These are phyloP conservation scores for Parachlorella kessleri DNA, from an alignment of 139 green algal genomes.

Conservation along the genomic window DNA sequence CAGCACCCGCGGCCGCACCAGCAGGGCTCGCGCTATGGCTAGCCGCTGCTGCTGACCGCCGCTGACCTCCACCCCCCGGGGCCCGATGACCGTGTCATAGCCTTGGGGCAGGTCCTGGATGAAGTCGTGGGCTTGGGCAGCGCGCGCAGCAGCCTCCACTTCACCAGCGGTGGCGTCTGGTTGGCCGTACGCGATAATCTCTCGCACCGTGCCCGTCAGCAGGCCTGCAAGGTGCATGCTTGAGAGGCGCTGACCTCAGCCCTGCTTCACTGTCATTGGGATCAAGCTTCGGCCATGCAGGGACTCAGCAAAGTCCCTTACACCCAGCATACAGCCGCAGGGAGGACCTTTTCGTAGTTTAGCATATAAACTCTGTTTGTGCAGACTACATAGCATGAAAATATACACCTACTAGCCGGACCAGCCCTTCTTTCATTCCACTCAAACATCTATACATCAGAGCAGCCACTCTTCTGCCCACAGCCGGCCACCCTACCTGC, in stretches of 20 bases:
- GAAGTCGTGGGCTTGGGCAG: constrained; percentile 71
- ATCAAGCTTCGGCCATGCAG: no score
- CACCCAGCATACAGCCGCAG: no score
- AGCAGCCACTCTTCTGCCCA: neutral
- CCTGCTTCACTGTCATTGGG: no score
- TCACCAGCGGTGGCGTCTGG: constrained; percentile 35
- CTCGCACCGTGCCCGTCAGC: constrained; percentile 50
- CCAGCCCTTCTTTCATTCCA: no score
- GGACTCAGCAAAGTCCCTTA: no score
- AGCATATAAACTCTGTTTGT: no score
- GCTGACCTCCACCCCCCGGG: constrained; percentile 34
- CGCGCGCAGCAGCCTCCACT: constrained; percentile 50
- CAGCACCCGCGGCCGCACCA: constrained; percentile 55
- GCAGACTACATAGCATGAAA: no score
- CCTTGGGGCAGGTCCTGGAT: constrained; percentile 16
- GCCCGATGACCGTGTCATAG: constrained; percentile 42
- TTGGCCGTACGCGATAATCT: constrained; percentile 58
- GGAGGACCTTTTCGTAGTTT: no score
- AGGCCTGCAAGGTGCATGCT: no score
- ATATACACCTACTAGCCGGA: no score
- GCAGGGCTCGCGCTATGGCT: constrained; percentile 69
- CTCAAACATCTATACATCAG: no score
- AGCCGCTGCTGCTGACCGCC: constrained; percentile 76
- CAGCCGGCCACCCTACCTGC: neutral
- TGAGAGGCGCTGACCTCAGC: no score